phyloP scores from a whole-genome alignment of 2,329 filamentous ascomycete genomes.

The Penicillium freii region DNA sequence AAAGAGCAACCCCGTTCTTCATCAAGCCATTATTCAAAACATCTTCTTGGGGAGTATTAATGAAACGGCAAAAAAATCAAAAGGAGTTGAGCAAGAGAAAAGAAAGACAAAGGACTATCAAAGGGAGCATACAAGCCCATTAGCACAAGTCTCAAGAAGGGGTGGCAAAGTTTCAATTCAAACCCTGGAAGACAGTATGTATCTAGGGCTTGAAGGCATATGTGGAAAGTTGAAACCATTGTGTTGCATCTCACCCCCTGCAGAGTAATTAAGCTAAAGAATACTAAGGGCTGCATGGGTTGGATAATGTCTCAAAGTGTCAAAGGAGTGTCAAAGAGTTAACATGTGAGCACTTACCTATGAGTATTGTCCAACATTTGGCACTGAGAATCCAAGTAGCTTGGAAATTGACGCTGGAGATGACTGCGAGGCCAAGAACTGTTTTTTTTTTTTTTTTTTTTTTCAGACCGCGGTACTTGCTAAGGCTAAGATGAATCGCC shows the following conservation, averaged over 20 bases:
- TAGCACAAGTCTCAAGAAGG: too few species aligned
- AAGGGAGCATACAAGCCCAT: neutral
- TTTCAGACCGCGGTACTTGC: too few species aligned
- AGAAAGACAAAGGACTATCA: neutral
- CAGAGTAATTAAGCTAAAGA: neutral
- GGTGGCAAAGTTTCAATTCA: neutral
- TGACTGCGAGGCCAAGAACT: too few species aligned
- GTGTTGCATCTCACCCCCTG: neutral
- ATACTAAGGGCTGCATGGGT: neutral
- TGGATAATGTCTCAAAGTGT: neutral
- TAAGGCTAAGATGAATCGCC: too few species aligned
- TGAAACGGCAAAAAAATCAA: neutral
- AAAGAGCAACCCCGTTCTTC: neutral
- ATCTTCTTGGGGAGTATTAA: neutral
- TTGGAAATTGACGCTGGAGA: too few species aligned
- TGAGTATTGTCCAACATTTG: neutral
- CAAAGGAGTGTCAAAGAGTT: neutral
- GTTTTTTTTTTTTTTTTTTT: too few species aligned
- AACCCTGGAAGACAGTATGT: neutral
- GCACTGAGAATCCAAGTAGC: too few species aligned
- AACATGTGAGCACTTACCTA: neutral
- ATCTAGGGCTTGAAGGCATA: too few species aligned
- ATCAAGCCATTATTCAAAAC: neutral
- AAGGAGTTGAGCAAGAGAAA: neutral
- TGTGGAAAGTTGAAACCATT: neutral